A percentile compares a stretch with the other conserved stretches of the same genome.
Conservation (phyloP, 768 basidiomycete genomes). For the Trametes cubensis region DNA sequence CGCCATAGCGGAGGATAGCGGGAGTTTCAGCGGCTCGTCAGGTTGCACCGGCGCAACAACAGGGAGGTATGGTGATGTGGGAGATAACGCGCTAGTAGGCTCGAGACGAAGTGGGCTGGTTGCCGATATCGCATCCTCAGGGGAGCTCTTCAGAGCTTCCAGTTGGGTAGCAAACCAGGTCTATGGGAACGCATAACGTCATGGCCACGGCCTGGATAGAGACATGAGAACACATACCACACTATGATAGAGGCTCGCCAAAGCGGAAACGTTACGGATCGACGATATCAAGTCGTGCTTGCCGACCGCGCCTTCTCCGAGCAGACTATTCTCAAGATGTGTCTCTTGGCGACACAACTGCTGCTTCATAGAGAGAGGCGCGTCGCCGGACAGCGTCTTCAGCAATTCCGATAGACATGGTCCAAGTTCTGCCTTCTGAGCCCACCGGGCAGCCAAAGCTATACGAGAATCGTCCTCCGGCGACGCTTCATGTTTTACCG, state of each 20-base stretch:
- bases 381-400: conserved; percentile 41
- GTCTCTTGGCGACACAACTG: conserved; percentile 78
- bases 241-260: conserved; percentile 84
- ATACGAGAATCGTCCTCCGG: conserved; percentile 40
- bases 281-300: conserved; percentile 73
- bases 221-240: conserved; percentile 62
- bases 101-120: conserved; percentile 54
- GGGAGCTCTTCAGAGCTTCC: conserved; percentile 60
- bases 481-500: conserved; percentile 37
- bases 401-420: conserved; percentile 72
- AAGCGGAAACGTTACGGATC: conserved; percentile 66
- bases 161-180: conserved; percentile 85
- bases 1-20: conserved; percentile 86
- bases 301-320: conserved; percentile 55
- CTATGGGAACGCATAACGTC: conserved; percentile 40
- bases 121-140: conserved; percentile 58
- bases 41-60: conserved; percentile 39
- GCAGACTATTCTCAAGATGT: conserved; percentile 70
- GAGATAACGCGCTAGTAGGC: conserved; percentile 48
- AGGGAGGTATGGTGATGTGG: conserved; percentile 51
- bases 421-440: conserved; percentile 79
- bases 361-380: conserved; percentile 44
- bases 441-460: conserved; percentile 77
- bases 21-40: conserved; percentile 62
- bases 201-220: not conserved